Evolutionary conservation across 768 basidiomycete species (phyloP).

Genomic region (Amyloporia xantha): DNA sequence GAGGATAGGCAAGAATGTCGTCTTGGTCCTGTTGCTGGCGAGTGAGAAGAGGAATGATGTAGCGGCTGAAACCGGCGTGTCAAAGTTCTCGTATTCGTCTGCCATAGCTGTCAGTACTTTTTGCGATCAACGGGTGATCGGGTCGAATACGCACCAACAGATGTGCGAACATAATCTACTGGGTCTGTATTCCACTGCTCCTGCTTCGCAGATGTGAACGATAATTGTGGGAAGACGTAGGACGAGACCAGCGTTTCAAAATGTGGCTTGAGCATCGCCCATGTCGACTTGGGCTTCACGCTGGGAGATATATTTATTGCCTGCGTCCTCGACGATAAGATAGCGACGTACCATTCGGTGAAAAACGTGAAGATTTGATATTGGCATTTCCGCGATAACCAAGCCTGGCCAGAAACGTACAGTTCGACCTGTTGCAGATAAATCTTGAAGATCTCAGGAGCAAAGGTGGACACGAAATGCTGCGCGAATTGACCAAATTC

Average conservation of each 20-base stretch:
- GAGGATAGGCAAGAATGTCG: conserved; percentile 77
- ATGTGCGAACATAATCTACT: conserved; percentile 71
- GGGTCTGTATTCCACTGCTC: conserved; percentile 78
- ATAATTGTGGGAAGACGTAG: conserved; percentile 84
- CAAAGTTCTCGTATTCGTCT: conserved; percentile 81
- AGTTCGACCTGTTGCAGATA: conserved; percentile 70
- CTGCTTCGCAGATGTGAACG: conserved; percentile 62
- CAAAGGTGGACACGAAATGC: conserved; percentile 72
- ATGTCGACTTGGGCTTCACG: conserved; percentile 90
- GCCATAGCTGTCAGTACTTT: not conserved
- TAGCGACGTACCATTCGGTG: conserved; percentile 65
- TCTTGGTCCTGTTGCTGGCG: conserved; percentile 72
- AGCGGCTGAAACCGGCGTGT: conserved; percentile 71
- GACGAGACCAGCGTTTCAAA: conserved; percentile 68
- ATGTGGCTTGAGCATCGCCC: conserved; percentile 82
- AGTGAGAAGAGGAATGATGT: conserved; percentile 76
- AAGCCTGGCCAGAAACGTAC: conserved; percentile 64
- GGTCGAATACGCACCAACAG: conserved; percentile 48
- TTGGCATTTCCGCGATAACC: conserved; percentile 79
- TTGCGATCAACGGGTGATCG: not conserved
- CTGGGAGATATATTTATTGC: conserved; percentile 30
- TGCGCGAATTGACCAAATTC: conserved; percentile 68
- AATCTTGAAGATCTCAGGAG: conserved; percentile 80
- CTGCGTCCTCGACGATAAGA: not conserved
- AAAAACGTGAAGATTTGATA: conserved; percentile 83